phyloP scores from a whole-genome alignment of 257 asterid genomes.

The Solanum bulbocastanum region DNA sequence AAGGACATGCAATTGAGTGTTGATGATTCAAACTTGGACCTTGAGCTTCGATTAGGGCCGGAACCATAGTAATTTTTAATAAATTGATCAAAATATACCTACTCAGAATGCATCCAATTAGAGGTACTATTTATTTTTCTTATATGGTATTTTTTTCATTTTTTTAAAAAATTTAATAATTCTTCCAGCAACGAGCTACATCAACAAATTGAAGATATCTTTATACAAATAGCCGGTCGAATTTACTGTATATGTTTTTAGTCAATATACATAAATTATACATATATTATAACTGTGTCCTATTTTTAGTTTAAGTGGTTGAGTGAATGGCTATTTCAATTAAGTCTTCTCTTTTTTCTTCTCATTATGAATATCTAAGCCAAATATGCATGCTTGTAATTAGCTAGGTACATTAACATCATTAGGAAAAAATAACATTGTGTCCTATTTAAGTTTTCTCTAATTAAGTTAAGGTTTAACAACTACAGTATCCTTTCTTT shows the following conservation, averaged over 20 bases:
- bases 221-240: background rate
- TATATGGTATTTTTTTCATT: background rate
- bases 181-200: background rate
- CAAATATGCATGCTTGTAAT: background rate
- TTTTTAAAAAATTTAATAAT: background rate
- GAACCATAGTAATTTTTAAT: background rate
- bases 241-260: background rate
- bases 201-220: background rate
- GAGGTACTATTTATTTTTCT: background rate
- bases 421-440: background rate
- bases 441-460: background rate
- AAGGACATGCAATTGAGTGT: background rate
- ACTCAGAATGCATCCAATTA: background rate
- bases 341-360: background rate
- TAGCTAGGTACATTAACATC: too few species aligned
- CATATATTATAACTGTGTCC: background rate
- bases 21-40: slow-evolving; percentile 12
- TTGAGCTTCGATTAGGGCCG: slow-evolving; percentile 25
- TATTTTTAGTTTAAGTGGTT: background rate
- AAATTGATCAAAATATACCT: background rate
- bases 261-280: background rate
- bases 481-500: background rate
- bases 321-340: background rate
- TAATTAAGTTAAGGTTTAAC: background rate
- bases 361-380: background rate